phyloP scores from a whole-genome alignment of 176 grass and related monocot genomes.

The Zea mays region DNA sequence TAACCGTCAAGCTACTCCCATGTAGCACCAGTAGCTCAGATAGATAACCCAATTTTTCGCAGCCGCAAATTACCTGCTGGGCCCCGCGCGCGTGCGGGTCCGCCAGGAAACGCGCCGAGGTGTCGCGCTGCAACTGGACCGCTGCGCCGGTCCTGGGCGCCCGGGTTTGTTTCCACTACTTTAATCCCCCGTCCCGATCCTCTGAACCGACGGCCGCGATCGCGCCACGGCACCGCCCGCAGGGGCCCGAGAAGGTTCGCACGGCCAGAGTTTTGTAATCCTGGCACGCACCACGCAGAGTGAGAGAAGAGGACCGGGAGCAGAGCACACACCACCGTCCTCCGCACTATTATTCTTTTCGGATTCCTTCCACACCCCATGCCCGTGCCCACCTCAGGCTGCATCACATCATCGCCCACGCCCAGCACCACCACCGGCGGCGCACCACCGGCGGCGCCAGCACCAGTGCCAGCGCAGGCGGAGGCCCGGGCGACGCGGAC shows the following conservation, averaged over 20 bases:
- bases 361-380: slow-evolving; percentile 6
- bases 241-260: slow-evolving; percentile 21
- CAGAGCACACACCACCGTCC: background rate
- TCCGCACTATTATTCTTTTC: slow-evolving; percentile 1
- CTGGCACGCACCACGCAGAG: background rate
- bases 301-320: background rate
- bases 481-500: background rate
- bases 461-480: background rate
- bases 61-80: slow-evolving; percentile 18
- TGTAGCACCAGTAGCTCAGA: no score
- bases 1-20: no score
- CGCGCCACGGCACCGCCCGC: slow-evolving; percentile 7
- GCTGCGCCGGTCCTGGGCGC: background rate
- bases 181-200: background rate
- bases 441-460: background rate
- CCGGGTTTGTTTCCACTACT: background rate
- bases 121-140: slow-evolving; percentile 9
- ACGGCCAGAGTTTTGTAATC: background rate
- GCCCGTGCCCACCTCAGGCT: slow-evolving; percentile 12
- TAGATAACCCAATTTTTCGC: background rate
- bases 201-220: background rate
- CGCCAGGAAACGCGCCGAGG: background rate
- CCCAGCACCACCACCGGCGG: background rate
- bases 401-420: background rate
- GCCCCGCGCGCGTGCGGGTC: background rate